Evolutionary conservation across 306 rosid species (phyloP).

Genomic region (Sicyos edulis): DNA sequence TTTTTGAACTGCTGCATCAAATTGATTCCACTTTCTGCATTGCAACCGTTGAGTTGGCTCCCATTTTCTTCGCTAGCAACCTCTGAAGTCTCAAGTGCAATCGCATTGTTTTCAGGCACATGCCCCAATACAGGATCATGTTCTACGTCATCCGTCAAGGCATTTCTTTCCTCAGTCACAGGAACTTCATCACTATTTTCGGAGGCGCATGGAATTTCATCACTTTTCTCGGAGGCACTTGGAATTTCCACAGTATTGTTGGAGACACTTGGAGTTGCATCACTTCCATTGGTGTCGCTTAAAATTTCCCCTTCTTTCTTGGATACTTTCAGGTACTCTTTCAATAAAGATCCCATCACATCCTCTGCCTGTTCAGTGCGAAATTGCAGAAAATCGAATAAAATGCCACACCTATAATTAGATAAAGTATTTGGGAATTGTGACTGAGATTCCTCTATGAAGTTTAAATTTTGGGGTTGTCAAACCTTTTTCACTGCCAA

Average conservation of each 20-base stretch:
- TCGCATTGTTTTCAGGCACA: constrained; percentile 39
- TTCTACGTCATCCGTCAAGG: neutral
- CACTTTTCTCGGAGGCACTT: constrained; percentile 28
- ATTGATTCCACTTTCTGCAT: constrained; percentile 41
- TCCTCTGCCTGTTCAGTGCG: constrained; percentile 74
- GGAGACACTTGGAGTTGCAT: constrained; percentile 23
- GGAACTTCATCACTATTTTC: constrained; percentile 31
- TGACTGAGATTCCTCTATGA: neutral
- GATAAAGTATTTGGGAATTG: neutral
- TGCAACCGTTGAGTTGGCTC: constrained; percentile 33
- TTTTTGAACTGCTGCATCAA: constrained; percentile 46
- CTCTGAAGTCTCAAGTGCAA: constrained; percentile 34
- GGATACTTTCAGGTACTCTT: constrained; percentile 47
- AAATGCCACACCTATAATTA: neutral
- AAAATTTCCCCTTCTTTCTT: constrained; percentile 36
- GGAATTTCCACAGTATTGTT: constrained; percentile 28
- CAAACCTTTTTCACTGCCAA: neutral
- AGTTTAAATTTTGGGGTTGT: neutral
- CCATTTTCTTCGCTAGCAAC: constrained; percentile 32
- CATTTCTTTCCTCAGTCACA: constrained; percentile 27
- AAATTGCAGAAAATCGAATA: constrained; percentile 18
- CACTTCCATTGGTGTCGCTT: neutral
- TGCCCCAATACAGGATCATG: constrained; percentile 30
- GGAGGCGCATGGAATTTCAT: constrained; percentile 24
- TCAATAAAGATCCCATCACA: constrained; percentile 81